These are phyloP conservation scores for Neurospora africana DNA, from an alignment of 495 filamentous ascomycete genomes.

Conservation along the genomic window DNA sequence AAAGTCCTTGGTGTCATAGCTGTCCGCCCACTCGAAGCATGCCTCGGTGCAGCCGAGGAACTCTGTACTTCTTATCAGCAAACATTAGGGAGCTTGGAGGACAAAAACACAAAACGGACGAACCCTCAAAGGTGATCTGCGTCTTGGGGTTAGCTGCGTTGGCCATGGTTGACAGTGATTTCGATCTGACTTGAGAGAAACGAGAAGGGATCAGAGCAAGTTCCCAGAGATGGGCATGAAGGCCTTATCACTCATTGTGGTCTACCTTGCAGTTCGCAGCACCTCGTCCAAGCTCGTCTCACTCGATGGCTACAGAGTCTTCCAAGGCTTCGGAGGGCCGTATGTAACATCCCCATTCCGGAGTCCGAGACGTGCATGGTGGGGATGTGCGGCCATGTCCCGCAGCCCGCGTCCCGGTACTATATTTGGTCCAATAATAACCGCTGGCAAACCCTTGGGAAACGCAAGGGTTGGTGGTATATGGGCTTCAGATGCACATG, in stretches of 20 bases:
- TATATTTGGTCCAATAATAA: neutral
- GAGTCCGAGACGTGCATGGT: slow-evolving; percentile 16
- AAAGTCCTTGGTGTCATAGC: slow-evolving; percentile 80
- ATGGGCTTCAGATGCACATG: neutral
- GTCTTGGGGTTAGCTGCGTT: slow-evolving; percentile 6
- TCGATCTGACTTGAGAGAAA: neutral
- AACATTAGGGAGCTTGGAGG: neutral
- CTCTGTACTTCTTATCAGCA: slow-evolving; percentile 22
- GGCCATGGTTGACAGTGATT: slow-evolving; percentile 13
- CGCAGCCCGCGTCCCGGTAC: neutral
- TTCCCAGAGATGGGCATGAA: neutral
- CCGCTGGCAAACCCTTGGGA: neutral
- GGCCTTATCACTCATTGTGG: neutral
- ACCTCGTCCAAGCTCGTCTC: neutral
- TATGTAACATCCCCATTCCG: slow-evolving; percentile 3
- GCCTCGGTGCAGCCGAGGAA: slow-evolving; percentile 43
- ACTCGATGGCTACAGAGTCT: neutral
- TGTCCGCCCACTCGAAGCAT: slow-evolving; percentile 69
- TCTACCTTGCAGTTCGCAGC: neutral
- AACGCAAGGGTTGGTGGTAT: neutral
- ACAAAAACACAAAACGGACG: neutral
- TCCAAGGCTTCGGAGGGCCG: neutral
- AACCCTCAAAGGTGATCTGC: slow-evolving; percentile 24
- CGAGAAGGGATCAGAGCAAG: neutral
- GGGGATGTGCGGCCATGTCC: slow-evolving; percentile 21